A percentile compares a stretch with the other conserved stretches of the same genome.
These are phyloP conservation scores for Globisporangium lucens DNA, from an alignment of 352 stramenopile species.

Conservation along the genomic window DNA sequence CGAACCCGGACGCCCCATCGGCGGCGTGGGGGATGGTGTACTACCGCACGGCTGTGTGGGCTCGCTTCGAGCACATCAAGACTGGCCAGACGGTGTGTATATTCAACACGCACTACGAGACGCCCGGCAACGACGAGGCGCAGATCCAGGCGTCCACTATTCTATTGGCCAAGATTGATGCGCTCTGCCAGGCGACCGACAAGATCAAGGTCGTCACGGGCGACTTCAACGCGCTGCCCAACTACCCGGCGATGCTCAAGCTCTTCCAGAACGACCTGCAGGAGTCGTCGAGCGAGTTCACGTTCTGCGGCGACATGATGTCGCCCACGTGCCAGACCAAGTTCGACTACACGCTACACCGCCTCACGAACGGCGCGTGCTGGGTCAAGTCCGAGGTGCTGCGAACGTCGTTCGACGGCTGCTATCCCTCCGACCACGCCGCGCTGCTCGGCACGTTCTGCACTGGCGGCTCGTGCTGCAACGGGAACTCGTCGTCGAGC, in stretches of 20 bases:
- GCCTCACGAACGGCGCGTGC: conserved; percentile 41
- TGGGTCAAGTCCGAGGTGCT: conserved; percentile 56
- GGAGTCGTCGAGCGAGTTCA: conserved; percentile 50
- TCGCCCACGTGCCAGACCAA: conserved; percentile 56
- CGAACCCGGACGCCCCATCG: conserved; percentile 46
- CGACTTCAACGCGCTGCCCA: conserved; percentile 71
- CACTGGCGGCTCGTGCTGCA: conserved; percentile 54
- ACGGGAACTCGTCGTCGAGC: conserved; percentile 26
- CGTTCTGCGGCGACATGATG: conserved; percentile 71
- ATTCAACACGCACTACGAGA: conserved; percentile 85
- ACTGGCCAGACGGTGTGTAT: conserved; percentile 64
- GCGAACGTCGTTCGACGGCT: conserved; percentile 56
- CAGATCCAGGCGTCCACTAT: conserved; percentile 68
- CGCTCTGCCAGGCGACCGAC: conserved; percentile 50
- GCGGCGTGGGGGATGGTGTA: conserved; percentile 65
- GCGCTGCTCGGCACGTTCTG: conserved; percentile 58
- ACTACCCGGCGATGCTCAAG: conserved; percentile 62
- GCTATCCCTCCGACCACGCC: conserved; percentile 77
- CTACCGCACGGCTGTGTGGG: conserved; percentile 68
- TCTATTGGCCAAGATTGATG: conserved; percentile 47
- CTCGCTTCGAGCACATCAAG: conserved; percentile 67
- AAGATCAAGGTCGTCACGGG: conserved; percentile 62
- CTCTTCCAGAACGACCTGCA: conserved; percentile 44
- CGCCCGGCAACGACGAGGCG: conserved; percentile 64
- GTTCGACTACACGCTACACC: conserved; percentile 65